Base-by-base conservation (phyloP, 345 rosid species). In the Cardiospermum halicacabum region DNA sequence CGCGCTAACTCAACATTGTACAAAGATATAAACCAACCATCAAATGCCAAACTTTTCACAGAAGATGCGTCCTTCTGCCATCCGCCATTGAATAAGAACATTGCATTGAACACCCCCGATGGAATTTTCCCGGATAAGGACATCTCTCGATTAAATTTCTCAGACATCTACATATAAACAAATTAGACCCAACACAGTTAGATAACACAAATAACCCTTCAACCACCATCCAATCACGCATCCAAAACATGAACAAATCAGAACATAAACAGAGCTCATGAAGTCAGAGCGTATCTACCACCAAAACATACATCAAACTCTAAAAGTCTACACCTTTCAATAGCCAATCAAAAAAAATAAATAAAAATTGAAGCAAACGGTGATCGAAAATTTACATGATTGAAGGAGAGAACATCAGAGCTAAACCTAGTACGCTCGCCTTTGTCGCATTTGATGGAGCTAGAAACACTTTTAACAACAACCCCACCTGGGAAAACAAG, bases 21-120 rank as follows among this genome's bases (percentile, higher is more conserved):
- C 68, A 94, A 77, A n/a, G 89, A 80, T 58, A 91, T 87, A 66
- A 85, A 87, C 93, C 95, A 94, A 48, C 99, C 99, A 77, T 94
- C 99, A 50, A 80, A 85, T 71, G 97, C 91, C 11, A 94, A 77
- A 62, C 65, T 74, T 76, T 89, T 91, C 4, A 67, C 71, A 6
- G 81, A 45, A 32, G 80, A 67, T 47, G 97, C 96, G 59, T 94
- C 99, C 74, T 85, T 91, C 65, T 77, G 96, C 99, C 99, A 94
- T 55, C 80, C 70, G 53, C 75, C 75, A 42, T 48, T 85, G 61
- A 90, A 86, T 27, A 77, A 70, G 62, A 94, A 94, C 97, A 89
- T 91, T 43, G 74, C 15, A 75, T 94, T 91, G 45, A 88, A 94
- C 32, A 71, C 53, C 45, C 99, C 99, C 1, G 88, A 84, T 0